Conservation (phyloP, 1,284 basidiomycete species). For the Fomitopsis schrenkii region DNA sequence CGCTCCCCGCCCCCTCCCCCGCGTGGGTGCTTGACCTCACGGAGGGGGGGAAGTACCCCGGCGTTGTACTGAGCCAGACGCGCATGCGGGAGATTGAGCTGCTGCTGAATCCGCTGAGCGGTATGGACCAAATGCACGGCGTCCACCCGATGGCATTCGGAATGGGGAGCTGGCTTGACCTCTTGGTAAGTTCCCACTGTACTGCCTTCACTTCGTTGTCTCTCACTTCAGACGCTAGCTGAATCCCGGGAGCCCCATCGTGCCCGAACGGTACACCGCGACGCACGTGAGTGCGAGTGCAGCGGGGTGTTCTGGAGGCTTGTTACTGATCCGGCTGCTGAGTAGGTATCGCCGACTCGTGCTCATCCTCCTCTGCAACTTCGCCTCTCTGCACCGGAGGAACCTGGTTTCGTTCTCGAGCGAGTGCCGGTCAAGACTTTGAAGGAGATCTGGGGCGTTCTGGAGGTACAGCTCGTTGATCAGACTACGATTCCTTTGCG, state of each 20-base stretch:
- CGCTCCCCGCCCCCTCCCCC: slow-evolving; percentile 30
- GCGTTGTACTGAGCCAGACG: slow-evolving; percentile 66
- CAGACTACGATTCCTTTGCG: neutral
- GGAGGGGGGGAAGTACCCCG: slow-evolving; percentile 42
- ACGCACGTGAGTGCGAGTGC: slow-evolving; percentile 34
- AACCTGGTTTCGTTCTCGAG: slow-evolving; percentile 69
- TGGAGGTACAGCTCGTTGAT: slow-evolving; percentile 46
- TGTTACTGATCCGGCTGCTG: neutral
- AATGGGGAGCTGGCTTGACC: slow-evolving; percentile 55
- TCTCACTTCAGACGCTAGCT: slow-evolving; percentile 31
- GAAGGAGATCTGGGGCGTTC: slow-evolving; percentile 65
- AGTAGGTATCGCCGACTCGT: slow-evolving; percentile 48
- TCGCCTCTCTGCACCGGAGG: slow-evolving; percentile 58
- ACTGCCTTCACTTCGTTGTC: neutral
- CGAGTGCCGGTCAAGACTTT: slow-evolving; percentile 64
- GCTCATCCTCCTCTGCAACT: slow-evolving; percentile 66
- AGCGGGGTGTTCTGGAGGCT: neutral
- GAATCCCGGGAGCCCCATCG: slow-evolving; percentile 37
- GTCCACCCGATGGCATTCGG: slow-evolving; percentile 50
- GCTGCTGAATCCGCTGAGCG: slow-evolving; percentile 53
- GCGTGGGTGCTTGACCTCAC: slow-evolving; percentile 74
- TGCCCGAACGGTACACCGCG: slow-evolving; percentile 46
- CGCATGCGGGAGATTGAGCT: slow-evolving; percentile 66
- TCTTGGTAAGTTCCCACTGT: slow-evolving; percentile 10
- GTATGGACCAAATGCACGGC: slow-evolving; percentile 36